Evolutionary conservation across 2,329 filamentous ascomycete genomes (phyloP).

Genomic region (Ophiostoma angusticollis): DNA sequence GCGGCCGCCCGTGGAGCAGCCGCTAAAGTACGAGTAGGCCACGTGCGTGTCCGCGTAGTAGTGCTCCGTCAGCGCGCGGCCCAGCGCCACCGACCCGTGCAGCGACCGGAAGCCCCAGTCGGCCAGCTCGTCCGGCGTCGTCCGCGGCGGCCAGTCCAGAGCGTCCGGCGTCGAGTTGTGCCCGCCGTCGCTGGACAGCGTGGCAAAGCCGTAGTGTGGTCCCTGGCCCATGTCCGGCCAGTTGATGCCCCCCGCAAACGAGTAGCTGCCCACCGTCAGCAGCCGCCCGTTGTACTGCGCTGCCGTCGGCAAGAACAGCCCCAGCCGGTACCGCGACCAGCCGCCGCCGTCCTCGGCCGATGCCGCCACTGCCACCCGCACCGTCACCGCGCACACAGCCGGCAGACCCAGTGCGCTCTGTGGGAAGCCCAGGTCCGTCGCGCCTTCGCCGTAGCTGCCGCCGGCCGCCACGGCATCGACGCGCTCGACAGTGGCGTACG

Average conservation of each 20-base stretch:
- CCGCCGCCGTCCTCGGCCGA: conserved; percentile 22
- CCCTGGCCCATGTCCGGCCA: conserved; percentile 20
- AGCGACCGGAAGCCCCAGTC: conserved; percentile 31
- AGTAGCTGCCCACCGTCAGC: conserved; percentile 26
- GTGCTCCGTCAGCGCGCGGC: conserved; percentile 33
- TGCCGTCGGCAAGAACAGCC: conserved; percentile 24
- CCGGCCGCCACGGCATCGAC: conserved; percentile 20
- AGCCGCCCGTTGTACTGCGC: conserved; percentile 23
- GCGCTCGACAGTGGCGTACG: conserved; percentile 23
- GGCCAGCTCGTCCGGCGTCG: conserved; percentile 23
- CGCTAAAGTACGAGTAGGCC: conserved; percentile 40
- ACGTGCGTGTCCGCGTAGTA: conserved; percentile 32
- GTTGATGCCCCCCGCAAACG: conserved; percentile 24
- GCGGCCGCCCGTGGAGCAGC: conserved; percentile 47
- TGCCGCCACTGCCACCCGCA: too few species aligned
- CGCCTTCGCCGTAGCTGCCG: conserved; percentile 25
- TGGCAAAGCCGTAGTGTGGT: conserved; percentile 27
- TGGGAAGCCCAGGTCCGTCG: conserved; percentile 22
- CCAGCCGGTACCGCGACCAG: conserved; percentile 24
- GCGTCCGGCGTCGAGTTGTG: conserved; percentile 23
- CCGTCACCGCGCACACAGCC: conserved; percentile 25
- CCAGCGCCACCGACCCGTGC: conserved; percentile 36
- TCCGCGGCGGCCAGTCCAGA: conserved; percentile 25
- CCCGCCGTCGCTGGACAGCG: conserved; percentile 31
- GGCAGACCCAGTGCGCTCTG: conserved; percentile 25